Conservation (phyloP, 192 early-diverging fungal genomes). For the Coemansia sp. region DNA sequence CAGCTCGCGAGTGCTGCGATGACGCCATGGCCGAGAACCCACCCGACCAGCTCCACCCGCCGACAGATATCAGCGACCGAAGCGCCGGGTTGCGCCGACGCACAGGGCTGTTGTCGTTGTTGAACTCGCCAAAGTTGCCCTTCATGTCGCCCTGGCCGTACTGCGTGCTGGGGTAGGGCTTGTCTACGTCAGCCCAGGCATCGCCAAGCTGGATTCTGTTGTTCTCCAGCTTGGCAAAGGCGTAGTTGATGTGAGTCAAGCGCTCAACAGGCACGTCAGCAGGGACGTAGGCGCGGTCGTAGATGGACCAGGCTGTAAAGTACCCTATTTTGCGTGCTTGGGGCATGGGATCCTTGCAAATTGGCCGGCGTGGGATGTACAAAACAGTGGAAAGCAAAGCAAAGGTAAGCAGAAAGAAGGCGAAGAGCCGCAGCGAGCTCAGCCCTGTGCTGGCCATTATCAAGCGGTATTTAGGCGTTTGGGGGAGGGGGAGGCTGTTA, state of each 20-base stretch:
- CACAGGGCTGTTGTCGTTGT: conserved; percentile 52
- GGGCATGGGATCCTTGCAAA: conserved; percentile 5
- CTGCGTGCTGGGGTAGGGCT: conserved; percentile 49
- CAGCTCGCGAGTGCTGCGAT: conserved; percentile 46
- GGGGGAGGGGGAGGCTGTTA: too few relatives aligned
- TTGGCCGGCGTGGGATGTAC: conserved; percentile 17
- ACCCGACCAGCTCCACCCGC: conserved; percentile 75
- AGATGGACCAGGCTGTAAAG: conserved; percentile 65
- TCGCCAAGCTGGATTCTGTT: conserved; percentile 70
- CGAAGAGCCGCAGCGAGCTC: conserved; percentile 4
- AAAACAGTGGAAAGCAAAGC: conserved; percentile 19
- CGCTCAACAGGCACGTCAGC: conserved; percentile 61
- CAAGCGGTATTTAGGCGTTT: background rate
- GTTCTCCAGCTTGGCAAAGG: conserved; percentile 69
- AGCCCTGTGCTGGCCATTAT: background rate
- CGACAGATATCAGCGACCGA: conserved; percentile 70
- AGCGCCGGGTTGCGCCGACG: conserved; percentile 62
- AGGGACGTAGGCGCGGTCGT: conserved; percentile 66
- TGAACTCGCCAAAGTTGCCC: conserved; percentile 63
- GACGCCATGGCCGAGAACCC: conserved; percentile 67
- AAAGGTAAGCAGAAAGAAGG: conserved; percentile 19
- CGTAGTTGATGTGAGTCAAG: conserved; percentile 78
- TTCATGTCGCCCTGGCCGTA: conserved; percentile 61
- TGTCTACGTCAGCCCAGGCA: conserved; percentile 77
- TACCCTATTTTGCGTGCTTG: conserved; percentile 52